Evolutionary conservation across 1,139 yeast genomes (phyloP), one percentile per base, ranked within the genome.

Genomic region (Suhomyces panamericanus): DNA sequence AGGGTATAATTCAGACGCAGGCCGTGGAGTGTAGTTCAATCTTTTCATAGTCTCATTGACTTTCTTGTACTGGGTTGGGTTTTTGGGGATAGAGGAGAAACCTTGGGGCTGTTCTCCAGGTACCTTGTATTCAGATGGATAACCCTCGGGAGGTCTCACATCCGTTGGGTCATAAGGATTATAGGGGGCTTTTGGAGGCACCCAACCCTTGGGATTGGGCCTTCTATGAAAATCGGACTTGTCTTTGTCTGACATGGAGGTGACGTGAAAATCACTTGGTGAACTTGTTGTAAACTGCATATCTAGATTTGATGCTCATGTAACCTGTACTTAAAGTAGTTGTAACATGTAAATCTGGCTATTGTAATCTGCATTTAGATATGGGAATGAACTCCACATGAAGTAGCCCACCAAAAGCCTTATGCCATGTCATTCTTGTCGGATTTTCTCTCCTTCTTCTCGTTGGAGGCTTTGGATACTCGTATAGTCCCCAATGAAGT

Each of bases 141-240:
- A 87, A 2, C 96, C 95, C 59, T 81, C 83, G 0, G 95, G 79
- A 0, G 96, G 96, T 42, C 96, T 71, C 32, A 70, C 62, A 60
- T 87, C 96, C 0, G 79, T 66, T 0, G 93, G 87, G 59, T 87
- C 96, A 58, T 83, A 87, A 3, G 96, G 96, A 54, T 87, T 87
- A 60, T 87, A 88, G 0, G 93, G 93, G 2, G 91, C 93, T 51
- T 77, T 79, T 4, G 95, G 95, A 2, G 84, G 87, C 0, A 77
- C 77, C 95, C 95, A 87, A 0, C 93, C 93, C 14, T 80, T 79
- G 2, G 95, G 95, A 56, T 87, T 84, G 3, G 95, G 88, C 48
- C 90, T 69, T 69, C 95, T 73, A 35, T 77, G 73, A 26, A 50
- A 36, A 26, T 60, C 62, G 40, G 36, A 12, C 15, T 41, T 41